A percentile compares a stretch with the other conserved stretches of the same genome.
Conservation (phyloP, 2,329 filamentous ascomycete species). For the Trichoderma atroviride region DNA sequence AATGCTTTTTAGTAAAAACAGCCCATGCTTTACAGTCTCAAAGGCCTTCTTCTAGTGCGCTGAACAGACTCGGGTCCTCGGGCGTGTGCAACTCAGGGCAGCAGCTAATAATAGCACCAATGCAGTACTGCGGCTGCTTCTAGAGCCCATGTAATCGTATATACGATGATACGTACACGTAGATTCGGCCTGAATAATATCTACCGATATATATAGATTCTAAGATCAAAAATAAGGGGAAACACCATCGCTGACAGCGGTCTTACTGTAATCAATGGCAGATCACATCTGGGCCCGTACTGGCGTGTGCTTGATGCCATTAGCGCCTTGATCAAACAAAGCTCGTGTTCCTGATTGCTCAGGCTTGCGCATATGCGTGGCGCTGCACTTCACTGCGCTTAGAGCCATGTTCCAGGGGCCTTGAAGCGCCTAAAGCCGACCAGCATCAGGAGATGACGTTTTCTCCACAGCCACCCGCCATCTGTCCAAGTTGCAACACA, state of each 20-base stretch:
- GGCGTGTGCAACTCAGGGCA: neutral
- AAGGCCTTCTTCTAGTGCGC: neutral
- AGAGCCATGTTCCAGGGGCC: constrained; percentile 6
- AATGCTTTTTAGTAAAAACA: neutral
- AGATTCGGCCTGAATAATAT: too few relatives aligned
- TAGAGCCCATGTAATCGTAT: neutral
- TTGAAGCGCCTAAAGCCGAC: neutral
- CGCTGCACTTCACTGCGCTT: constrained; percentile 15
- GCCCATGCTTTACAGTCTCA: neutral
- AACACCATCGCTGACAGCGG: neutral
- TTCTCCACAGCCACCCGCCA: constrained; percentile 10
- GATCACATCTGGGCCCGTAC: neutral
- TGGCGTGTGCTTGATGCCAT: neutral
- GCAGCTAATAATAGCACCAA: neutral
- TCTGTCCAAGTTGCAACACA: constrained; percentile 8
- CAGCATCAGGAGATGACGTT: constrained; percentile 17
- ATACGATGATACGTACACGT: neutral
- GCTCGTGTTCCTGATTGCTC: constrained; percentile 9
- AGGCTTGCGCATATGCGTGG: neutral
- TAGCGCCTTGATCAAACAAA: neutral
- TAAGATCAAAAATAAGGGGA: neutral
- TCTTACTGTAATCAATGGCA: neutral
- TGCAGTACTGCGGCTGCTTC: neutral
- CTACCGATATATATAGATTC: neutral
- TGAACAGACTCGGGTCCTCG: neutral